Conservation (phyloP, 148 eudicot genomes). For the Rhododendron williamsianum region DNA sequence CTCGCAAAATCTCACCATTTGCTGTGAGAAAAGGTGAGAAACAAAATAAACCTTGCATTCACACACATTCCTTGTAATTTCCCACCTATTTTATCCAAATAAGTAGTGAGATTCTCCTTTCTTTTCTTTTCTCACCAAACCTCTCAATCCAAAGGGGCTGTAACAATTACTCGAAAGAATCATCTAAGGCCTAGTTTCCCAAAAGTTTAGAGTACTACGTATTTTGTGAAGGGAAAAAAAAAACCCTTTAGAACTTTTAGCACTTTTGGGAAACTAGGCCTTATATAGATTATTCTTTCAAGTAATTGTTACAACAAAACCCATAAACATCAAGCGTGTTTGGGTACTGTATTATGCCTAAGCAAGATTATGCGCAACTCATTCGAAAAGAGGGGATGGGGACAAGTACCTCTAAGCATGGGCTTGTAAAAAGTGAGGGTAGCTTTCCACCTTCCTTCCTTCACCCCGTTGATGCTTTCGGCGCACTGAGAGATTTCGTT, state of each 20-base stretch:
- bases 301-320: too few relatives aligned
- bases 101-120: neutral
- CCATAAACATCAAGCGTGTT: too few relatives aligned
- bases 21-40: too few relatives aligned
- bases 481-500: slow-evolving; percentile 72
- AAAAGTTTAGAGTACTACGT: too few relatives aligned
- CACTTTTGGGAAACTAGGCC: too few relatives aligned
- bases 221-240: too few relatives aligned
- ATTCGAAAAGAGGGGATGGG: neutral
- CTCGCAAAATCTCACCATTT: neutral
- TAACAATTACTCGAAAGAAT: neutral
- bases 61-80: neutral
- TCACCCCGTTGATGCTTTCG: slow-evolving; percentile 79
- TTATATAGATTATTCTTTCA: too few relatives aligned
- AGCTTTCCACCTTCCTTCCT: slow-evolving; percentile 84
- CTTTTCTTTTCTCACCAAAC: neutral
- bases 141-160: neutral
- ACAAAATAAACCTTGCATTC: neutral
- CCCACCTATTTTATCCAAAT: neutral
- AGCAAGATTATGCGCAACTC: neutral
- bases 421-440: slow-evolving; percentile 76
- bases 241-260: too few relatives aligned
- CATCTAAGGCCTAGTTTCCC: too few relatives aligned
- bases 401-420: slow-evolving; percentile 53
- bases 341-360: too few relatives aligned